These are phyloP conservation scores for Fraxinus baroniana DNA, from an alignment of 305 asterid genomes.

Conservation along the genomic window DNA sequence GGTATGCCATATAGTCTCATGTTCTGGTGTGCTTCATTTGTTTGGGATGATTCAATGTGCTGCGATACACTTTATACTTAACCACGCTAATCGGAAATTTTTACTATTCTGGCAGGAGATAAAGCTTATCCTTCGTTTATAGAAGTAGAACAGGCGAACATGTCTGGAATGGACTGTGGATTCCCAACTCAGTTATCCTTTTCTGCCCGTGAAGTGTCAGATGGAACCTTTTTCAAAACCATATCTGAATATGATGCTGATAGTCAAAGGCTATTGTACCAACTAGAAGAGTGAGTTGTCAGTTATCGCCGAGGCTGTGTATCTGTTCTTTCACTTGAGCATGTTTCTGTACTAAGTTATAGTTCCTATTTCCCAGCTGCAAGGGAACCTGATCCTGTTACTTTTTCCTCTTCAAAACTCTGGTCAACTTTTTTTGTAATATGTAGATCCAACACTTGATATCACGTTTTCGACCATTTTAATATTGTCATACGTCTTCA, in stretches of 20 bases:
- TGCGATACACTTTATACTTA: constrained; percentile 25
- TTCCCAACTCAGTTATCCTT: constrained; percentile 85
- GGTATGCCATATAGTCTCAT: constrained; percentile 44
- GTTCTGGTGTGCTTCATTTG: constrained; percentile 10
- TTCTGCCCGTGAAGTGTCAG: constrained; percentile 95
- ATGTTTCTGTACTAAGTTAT: constrained; percentile 17
- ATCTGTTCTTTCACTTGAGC: constrained; percentile 15
- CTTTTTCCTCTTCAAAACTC: background rate
- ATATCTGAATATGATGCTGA: constrained; percentile 88
- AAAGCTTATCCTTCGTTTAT: constrained; percentile 80
- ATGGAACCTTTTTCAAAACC: constrained; percentile 81
- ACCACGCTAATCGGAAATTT: constrained; percentile 26
- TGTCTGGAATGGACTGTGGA: constrained; percentile 72
- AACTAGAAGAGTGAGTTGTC: constrained; percentile 62
- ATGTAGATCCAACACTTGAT: constrained; percentile 1
- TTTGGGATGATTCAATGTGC: constrained; percentile 16
- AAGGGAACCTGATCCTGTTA: constrained; percentile 12
- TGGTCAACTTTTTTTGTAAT: constrained; percentile 1
- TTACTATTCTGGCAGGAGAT: constrained; percentile 48
- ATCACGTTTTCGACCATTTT: background rate
- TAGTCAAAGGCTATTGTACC: constrained; percentile 68
- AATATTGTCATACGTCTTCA: background rate
- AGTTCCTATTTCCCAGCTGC: constrained; percentile 16
- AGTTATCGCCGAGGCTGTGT: constrained; percentile 17
- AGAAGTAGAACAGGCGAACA: constrained; percentile 53